Conservation (phyloP, 768 basidiomycete genomes). For the Hemileccinum impolitum region DNA sequence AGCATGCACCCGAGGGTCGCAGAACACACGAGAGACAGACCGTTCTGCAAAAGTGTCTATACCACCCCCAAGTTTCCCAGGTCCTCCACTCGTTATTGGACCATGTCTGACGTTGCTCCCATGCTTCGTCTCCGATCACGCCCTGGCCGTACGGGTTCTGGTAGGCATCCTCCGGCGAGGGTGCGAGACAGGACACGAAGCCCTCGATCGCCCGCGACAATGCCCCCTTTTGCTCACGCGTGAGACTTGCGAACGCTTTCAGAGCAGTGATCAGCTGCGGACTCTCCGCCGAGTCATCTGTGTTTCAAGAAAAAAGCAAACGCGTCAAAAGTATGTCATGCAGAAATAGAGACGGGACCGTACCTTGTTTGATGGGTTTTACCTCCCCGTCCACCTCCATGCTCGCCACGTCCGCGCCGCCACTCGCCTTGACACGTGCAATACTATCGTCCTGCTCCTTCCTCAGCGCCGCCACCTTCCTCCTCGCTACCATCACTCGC, state of each 20-base stretch:
- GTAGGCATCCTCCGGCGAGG: slow-evolving; percentile 37
- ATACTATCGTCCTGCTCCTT: slow-evolving; percentile 88
- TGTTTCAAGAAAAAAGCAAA: not conserved
- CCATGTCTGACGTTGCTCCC: slow-evolving; percentile 72
- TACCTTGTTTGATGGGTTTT: slow-evolving; percentile 48
- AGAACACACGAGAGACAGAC: slow-evolving; percentile 42
- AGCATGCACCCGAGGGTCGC: not conserved
- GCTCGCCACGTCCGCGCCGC: slow-evolving; percentile 44
- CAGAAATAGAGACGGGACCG: not conserved
- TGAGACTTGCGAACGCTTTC: slow-evolving; percentile 72
- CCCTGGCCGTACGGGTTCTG: slow-evolving; percentile 50
- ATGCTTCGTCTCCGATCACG: slow-evolving; percentile 63
- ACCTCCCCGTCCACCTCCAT: slow-evolving; percentile 75
- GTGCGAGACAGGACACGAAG: slow-evolving; percentile 64
- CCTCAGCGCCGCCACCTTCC: slow-evolving; percentile 68
- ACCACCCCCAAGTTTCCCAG: slow-evolving; percentile 93
- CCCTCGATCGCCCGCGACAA: slow-evolving; percentile 71
- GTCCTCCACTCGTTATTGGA: slow-evolving; percentile 71
- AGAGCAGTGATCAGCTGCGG: slow-evolving; percentile 67
- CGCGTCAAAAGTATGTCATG: too few relatives aligned
- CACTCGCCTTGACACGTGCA: slow-evolving; percentile 69
- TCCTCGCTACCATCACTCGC: slow-evolving; percentile 71
- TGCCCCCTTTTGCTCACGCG: slow-evolving; percentile 71
- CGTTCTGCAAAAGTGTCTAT: slow-evolving; percentile 78
- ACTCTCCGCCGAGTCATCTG: slow-evolving; percentile 55